A percentile compares a stretch with the other conserved stretches of the same genome.
Conservation (phyloP, 2,329 filamentous ascomycete species). For the Emericellopsis atlantica region DNA sequence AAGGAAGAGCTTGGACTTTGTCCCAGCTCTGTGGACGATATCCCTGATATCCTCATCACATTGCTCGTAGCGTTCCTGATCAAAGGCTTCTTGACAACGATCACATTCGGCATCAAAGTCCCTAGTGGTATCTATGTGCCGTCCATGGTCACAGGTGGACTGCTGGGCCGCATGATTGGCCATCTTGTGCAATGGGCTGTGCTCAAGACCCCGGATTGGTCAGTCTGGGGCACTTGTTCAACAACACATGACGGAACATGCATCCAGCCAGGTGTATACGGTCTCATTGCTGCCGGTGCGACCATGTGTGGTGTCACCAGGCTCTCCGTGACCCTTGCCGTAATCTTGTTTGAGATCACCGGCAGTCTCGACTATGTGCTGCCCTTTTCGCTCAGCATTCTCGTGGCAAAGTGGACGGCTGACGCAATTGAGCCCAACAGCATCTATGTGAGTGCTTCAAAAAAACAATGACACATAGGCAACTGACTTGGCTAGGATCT, state of each 20-base stretch:
- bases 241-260: slow-evolving; percentile 63
- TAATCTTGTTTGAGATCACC: slow-evolving; percentile 92
- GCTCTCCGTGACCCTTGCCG: slow-evolving; percentile 81
- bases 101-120: slow-evolving; percentile 94
- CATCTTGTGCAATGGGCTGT: slow-evolving; percentile 76
- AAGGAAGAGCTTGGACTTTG: slow-evolving; percentile 65
- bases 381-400: slow-evolving; percentile 81
- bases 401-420: slow-evolving; percentile 97
- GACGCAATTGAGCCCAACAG: slow-evolving; percentile 89
- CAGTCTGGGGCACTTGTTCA: slow-evolving; percentile 65
- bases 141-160: slow-evolving; percentile 93
- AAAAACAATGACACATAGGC: neutral
- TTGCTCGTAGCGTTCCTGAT: slow-evolving; percentile 72
- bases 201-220: slow-evolving; percentile 56
- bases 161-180: slow-evolving; percentile 80
- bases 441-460: slow-evolving; percentile 58
- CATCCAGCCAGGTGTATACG: slow-evolving; percentile 94
- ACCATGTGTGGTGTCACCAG: slow-evolving; percentile 98
- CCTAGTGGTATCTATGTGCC: slow-evolving; percentile 96
- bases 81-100: slow-evolving; percentile 76
- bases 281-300: slow-evolving; percentile 83
- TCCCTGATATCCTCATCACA: slow-evolving; percentile 62
- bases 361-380: slow-evolving; percentile 91
- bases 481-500: slow-evolving; percentile 48
- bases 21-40: slow-evolving; percentile 57